A percentile compares a stretch with the other conserved stretches of the same genome.
Evolutionary conservation across 306 rosid species (phyloP).

Genomic region (cucumber (Cucumis sativus)): DNA sequence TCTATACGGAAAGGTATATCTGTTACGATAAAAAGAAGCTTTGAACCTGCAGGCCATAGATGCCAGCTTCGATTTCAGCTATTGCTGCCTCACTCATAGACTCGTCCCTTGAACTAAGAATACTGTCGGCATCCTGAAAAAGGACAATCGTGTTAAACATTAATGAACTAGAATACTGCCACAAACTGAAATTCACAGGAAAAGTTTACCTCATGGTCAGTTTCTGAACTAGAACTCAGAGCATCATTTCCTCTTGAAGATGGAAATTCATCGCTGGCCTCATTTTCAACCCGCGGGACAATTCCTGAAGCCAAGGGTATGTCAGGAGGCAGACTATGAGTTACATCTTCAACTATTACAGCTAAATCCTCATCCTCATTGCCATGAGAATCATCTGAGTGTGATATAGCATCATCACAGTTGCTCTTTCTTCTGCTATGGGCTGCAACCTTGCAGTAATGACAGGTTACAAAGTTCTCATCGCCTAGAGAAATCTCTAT

Average conservation of each 20-base stretch:
- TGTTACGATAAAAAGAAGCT: constrained; percentile 12
- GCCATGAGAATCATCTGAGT: constrained; percentile 9
- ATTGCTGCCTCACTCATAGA: constrained; percentile 32
- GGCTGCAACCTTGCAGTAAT: constrained; percentile 18
- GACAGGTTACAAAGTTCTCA: constrained; percentile 16
- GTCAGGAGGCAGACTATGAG: constrained; percentile 21
- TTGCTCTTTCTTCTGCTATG: constrained; percentile 11
- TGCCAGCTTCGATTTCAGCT: constrained; percentile 57
- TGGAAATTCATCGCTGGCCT: constrained; percentile 24
- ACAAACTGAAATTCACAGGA: neutral
- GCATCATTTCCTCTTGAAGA: constrained; percentile 18
- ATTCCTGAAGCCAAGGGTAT: constrained; percentile 27
- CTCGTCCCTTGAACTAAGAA: constrained; percentile 20
- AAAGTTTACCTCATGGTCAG: constrained; percentile 44
- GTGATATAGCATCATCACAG: constrained; percentile 13
- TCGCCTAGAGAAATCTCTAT: constrained; percentile 22
- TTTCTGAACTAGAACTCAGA: constrained; percentile 21
- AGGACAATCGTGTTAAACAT: constrained; percentile 8
- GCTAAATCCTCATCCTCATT: constrained; percentile 16
- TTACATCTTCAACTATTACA: constrained; percentile 24
- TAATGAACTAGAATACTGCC: neutral
- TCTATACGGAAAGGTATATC: neutral
- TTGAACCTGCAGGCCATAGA: constrained; percentile 76
- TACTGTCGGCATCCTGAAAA: constrained; percentile 35
- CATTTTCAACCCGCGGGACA: constrained; percentile 31